These are phyloP conservation scores for Vigna angularis DNA, from an alignment of 306 rosid species.

Conservation along the genomic window DNA sequence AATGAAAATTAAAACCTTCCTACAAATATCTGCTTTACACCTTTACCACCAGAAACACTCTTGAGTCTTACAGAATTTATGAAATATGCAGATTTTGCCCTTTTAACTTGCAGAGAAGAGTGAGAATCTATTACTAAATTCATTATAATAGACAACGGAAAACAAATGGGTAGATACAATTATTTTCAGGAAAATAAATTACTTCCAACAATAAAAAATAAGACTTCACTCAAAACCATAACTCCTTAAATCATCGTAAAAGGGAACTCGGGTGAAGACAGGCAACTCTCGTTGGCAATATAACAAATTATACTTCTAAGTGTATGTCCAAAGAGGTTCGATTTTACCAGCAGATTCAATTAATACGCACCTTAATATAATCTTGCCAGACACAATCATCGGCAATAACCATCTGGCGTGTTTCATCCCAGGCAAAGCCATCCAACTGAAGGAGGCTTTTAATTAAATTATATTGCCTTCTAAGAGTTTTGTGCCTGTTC, in stretches of 20 bases:
- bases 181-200: constrained; percentile 10
- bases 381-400: constrained; percentile 83
- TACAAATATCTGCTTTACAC: constrained; percentile 14
- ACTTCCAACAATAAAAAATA: background rate
- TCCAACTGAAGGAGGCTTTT: constrained; percentile 68
- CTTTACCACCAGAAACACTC: constrained; percentile 14
- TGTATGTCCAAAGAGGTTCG: constrained; percentile 6
- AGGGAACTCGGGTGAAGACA: constrained; percentile 17
- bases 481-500: constrained; percentile 77
- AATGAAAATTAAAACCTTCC: background rate
- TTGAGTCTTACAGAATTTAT: background rate
- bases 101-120: constrained; percentile 14
- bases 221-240: background rate
- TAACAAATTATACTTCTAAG: constrained; percentile 11
- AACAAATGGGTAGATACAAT: constrained; percentile 10
- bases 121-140: constrained; percentile 12
- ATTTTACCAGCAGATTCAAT: constrained; percentile 24
- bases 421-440: constrained; percentile 84
- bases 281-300: constrained; percentile 12
- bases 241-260: background rate
- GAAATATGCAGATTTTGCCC: background rate
- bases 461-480: constrained; percentile 70
- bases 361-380: constrained; percentile 64
- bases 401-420: constrained; percentile 79
- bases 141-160: background rate